These are phyloP conservation scores for Tetracladium setigerum DNA, from an alignment of 495 filamentous ascomycete species.

Conservation along the genomic window DNA sequence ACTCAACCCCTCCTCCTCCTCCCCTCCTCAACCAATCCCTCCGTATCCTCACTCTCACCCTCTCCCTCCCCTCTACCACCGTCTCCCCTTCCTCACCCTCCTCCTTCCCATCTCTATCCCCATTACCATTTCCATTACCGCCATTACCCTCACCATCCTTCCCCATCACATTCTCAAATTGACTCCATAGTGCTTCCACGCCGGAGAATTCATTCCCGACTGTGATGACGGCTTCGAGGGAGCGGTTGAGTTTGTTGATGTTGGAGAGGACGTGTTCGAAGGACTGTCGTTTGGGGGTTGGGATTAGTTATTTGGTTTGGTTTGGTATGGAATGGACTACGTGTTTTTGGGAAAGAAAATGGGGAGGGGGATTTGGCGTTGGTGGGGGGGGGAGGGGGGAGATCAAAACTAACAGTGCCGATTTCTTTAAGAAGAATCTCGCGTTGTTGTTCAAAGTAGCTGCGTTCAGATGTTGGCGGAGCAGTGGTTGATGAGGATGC, in stretches of 20 bases:
- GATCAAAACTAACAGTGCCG: constrained; percentile 50
- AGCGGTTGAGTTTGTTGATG: constrained; percentile 91
- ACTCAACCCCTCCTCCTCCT: neutral
- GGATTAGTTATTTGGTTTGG: neutral
- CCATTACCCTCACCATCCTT: constrained; percentile 34
- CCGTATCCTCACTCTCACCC: constrained; percentile 1
- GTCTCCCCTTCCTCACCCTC: constrained; percentile 4
- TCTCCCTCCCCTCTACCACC: constrained; percentile 8
- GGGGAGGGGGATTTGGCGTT: constrained; percentile 1
- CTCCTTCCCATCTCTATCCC: constrained; percentile 19
- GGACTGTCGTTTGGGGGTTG: constrained; percentile 40
- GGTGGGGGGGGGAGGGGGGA: neutral
- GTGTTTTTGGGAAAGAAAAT: neutral
- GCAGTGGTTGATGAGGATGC: constrained; percentile 3
- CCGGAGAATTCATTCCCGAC: constrained; percentile 96
- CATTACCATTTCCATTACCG: constrained; percentile 6
- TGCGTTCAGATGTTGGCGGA: constrained; percentile 4
- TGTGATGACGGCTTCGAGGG: constrained; percentile 83
- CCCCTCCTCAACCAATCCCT: constrained; percentile 6
- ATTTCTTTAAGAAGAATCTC: constrained; percentile 71
- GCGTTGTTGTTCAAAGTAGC: constrained; percentile 74
- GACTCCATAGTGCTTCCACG: constrained; percentile 92
- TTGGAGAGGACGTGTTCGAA: constrained; percentile 94
- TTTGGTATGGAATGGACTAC: neutral
- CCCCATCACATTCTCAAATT: constrained; percentile 95